Evolutionary conservation across 768 basidiomycete species (phyloP), one percentile per base, ranked within the genome.

Genomic region (Paxillus involutus): DNA sequence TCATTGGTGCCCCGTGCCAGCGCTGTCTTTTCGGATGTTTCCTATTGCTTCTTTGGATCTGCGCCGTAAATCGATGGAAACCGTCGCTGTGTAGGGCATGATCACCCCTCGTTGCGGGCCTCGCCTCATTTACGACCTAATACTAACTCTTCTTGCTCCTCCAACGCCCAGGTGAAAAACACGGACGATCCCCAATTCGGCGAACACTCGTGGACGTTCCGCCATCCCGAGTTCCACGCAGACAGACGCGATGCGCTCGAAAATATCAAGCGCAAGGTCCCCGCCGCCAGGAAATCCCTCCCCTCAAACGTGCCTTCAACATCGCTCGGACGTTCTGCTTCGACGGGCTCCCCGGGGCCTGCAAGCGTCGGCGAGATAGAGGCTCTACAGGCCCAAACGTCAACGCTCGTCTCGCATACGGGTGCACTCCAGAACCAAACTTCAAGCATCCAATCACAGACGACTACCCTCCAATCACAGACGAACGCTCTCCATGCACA

Each of bases 141-240:
- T 24, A 17, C 44, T 55, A 26, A 55, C 44, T 14, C 32, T 3
- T 37, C 49, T 26, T 26, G 4, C 26, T 26, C 26, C 3, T 21
- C 32, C n/a, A 32, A 47, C 51, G 41, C 53, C 44, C 54, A 77
- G 78, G 84, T 94, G 59, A 95, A 94, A 71, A 92, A 90, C 63
- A 85, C 84, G 2, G 93, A 94, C 59, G 91, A 91, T 61, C 77
- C 82, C 66, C 82, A 85, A 58, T 91, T 79, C 53, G 82, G 83
- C 52, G 82, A 84, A 58, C 81, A 83, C 57, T 68, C 75, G 36
- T 80, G 79, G 79, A 81, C 77, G 1, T 80, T 80, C 57, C 73
- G 76, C n/a, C 79, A 80, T 49, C 79, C 79, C 16, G 79, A 80
- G 57, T 80, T 80, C 56, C 79, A 77, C 58, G 70, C 77, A 16